These are phyloP conservation scores for Penicillium sp. DNA, from an alignment of 2,329 filamentous ascomycete species.

Conservation along the genomic window DNA sequence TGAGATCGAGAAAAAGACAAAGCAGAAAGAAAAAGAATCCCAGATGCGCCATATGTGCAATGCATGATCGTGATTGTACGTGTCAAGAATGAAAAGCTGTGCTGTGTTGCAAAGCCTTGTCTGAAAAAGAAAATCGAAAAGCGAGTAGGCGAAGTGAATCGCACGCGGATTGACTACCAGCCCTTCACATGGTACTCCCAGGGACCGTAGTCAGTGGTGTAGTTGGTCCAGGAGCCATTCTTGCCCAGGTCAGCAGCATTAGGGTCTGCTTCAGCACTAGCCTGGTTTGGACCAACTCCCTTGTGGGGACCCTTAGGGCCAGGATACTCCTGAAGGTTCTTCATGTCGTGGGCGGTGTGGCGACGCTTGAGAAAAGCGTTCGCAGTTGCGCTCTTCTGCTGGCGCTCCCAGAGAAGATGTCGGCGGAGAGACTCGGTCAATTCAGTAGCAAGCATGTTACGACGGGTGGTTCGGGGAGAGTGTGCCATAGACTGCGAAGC, in stretches of 20 bases:
- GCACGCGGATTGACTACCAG: conserved; percentile 50
- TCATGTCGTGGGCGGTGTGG: conserved; percentile 83
- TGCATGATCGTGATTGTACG: conserved; percentile 33
- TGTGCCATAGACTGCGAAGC: conserved; percentile 64
- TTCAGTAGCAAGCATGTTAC: conserved; percentile 93
- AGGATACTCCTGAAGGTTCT: conserved; percentile 75
- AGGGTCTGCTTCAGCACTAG: conserved; percentile 17
- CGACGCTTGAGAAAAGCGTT: conserved; percentile 81
- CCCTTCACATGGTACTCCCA: conserved; percentile 77
- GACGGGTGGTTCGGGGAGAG: conserved; percentile 80
- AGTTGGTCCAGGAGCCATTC: conserved; percentile 72
- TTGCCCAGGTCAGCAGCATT: conserved; percentile 46
- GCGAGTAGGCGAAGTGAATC: not conserved
- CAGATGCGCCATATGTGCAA: conserved; percentile 33
- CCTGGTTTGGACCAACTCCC: conserved; percentile 15
- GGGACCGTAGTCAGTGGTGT: conserved; percentile 66
- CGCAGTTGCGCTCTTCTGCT: conserved; percentile 82
- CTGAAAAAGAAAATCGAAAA: not conserved
- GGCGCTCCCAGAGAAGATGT: conserved; percentile 87
- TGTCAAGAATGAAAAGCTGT: conserved; percentile 19
- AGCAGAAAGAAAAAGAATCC: conserved; percentile 20
- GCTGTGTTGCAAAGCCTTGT: conserved; percentile 11
- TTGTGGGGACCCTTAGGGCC: conserved; percentile 52
- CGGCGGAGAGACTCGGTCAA: conserved; percentile 85
- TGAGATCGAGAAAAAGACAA: conserved; percentile 8